Base-by-base conservation (phyloP, 768 basidiomycete species). In the Chalciporus chontae region DNA sequence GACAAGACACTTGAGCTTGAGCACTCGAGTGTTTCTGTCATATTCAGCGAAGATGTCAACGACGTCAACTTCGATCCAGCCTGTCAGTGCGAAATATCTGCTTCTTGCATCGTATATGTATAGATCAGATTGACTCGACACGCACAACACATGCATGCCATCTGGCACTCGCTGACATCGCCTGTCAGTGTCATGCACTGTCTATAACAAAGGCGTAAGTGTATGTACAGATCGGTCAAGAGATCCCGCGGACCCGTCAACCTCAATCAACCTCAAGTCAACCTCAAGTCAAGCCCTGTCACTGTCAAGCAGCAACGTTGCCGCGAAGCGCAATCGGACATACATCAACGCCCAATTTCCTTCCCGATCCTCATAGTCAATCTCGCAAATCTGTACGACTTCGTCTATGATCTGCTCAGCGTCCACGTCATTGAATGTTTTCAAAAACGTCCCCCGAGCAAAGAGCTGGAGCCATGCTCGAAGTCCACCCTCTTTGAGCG, bases 331-430 rank as follows among this genome's bases (percentile, higher is more conserved):
- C 58, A 91, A 64, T 42, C 90, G 71, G 53, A 79, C 79, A 59
- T 89, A 90, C 76, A 90, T 80, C 71, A 89, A 70, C 26, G 76
- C 69, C 87, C 87, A 89, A 10, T 76, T 75, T 14, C 83, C 83
- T 23, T 70, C 66, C n/a, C 57, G 62, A 62, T 87, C 83, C 58
- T 71, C 70, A 61, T 76, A 81, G 57, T 85, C 85, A 26, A 79
- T 65, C 37, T 62, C 65, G 55, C 78, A 78, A 58, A 79, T 69
- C 52, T 81, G 71, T 59, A 76, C 74, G 8, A 87, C 84, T 59
- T 86, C 81, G 27, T 73, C 62, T 63, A 90, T 81, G 37, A 90
- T 79, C 44, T 70, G 71, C 19, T 73, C 70, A 0, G 83, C 84
- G 53, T 84, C 79, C 34, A 65, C 64, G 17, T 85, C 80, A 10